Conservation (phyloP, 768 basidiomycete genomes). For the Coprinopsis sp. region DNA sequence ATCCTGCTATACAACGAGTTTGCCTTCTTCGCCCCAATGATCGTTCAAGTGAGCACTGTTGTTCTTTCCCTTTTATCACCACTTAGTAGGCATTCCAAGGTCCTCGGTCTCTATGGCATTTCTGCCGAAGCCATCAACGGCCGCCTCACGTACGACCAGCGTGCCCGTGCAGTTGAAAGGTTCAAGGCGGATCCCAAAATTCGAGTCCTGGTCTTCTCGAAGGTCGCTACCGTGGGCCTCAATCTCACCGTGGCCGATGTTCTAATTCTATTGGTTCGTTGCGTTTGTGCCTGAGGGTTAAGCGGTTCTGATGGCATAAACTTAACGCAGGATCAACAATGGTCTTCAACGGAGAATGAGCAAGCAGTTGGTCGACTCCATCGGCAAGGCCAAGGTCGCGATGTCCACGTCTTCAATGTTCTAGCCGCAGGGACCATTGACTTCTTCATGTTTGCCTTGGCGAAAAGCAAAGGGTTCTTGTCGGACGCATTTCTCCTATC, state of each 20-base stretch:
- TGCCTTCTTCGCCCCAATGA: background rate
- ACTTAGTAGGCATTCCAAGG: background rate
- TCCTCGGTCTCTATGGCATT: background rate
- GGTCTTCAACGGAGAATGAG: too few relatives aligned
- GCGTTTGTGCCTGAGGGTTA: too few relatives aligned
- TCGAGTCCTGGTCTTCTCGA: background rate
- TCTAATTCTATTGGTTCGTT: background rate
- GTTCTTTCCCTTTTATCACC: background rate
- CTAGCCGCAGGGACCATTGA: too few relatives aligned
- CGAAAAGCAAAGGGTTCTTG: too few relatives aligned
- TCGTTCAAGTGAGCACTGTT: background rate
- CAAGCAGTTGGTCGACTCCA: too few relatives aligned
- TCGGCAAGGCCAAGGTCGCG: too few relatives aligned
- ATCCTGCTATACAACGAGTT: background rate
- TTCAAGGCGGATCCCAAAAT: background rate
- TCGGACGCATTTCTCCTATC: too few relatives aligned
- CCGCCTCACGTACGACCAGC: background rate
- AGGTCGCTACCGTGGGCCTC: background rate
- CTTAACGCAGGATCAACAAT: too few relatives aligned
- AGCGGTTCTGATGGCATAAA: too few relatives aligned
- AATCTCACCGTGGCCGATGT: background rate
- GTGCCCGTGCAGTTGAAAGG: background rate
- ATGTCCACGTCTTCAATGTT: too few relatives aligned
- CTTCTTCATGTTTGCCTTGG: too few relatives aligned
- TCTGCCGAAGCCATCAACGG: background rate